These are phyloP conservation scores for Acanthamoeba triangularis DNA, from an alignment of 208 protist genomes.

Conservation along the genomic window DNA sequence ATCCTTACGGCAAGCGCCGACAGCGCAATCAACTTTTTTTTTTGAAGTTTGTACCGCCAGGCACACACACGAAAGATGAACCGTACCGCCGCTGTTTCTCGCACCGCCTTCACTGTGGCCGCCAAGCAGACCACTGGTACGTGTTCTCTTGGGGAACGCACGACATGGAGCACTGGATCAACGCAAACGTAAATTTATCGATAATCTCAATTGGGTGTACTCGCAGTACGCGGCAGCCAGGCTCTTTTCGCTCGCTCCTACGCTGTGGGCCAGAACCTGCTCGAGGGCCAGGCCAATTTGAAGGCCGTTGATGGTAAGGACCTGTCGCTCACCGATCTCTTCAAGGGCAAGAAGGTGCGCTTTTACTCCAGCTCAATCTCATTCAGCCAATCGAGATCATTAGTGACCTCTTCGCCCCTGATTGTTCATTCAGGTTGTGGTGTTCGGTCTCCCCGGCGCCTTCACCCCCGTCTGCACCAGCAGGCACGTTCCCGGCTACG, in stretches of 20 bases:
- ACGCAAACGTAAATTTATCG: not conserved
- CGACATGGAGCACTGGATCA: not conserved
- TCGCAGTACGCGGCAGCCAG: not conserved
- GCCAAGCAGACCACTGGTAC: conserved; percentile 17
- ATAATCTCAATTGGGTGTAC: not conserved
- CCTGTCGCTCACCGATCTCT: conserved; percentile 17
- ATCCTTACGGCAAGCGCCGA: too few relatives aligned
- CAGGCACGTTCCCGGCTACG: conserved; percentile 64
- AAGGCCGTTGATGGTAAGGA: conserved; percentile 71
- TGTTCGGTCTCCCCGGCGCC: conserved; percentile 69
- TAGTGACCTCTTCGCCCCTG: not conserved
- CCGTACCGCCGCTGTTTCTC: not conserved
- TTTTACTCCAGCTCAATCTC: not conserved
- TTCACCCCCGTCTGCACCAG: conserved; percentile 74
- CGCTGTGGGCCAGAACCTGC: conserved; percentile 67
- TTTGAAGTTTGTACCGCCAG: not conserved
- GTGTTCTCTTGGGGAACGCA: not conserved
- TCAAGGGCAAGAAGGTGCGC: conserved; percentile 70
- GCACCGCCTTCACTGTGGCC: not conserved
- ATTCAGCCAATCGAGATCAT: not conserved
- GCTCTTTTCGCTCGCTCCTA: conserved; percentile 64
- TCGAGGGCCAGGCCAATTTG: conserved; percentile 57
- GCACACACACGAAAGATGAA: not conserved
- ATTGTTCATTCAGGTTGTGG: conserved; percentile 49
- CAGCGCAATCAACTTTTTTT: not conserved